A percentile compares a stretch with the other conserved stretches of the same genome.
phyloP scores from a whole-genome alignment of 2,329 filamentous ascomycete species.

The Colletotrichum sp. region DNA sequence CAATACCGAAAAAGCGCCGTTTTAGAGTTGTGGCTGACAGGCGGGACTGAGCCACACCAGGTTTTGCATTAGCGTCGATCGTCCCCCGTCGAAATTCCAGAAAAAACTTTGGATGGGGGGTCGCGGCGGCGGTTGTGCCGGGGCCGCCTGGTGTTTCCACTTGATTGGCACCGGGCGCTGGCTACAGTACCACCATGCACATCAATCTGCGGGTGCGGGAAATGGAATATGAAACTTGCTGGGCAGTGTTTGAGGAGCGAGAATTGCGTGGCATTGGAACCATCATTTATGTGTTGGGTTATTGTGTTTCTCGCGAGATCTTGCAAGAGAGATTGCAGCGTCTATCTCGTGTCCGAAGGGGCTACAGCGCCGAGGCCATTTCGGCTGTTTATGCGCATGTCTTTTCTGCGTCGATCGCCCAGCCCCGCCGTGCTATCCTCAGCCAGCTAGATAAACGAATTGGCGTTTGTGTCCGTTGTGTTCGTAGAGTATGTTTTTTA shows the following conservation, averaged over 20 bases:
- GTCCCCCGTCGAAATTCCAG: slow-evolving; percentile 6
- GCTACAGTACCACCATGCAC: background rate
- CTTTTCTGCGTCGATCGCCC: background rate
- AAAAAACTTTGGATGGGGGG: background rate
- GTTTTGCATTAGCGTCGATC: slow-evolving; percentile 21
- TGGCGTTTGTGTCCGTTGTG: background rate
- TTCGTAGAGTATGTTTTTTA: background rate
- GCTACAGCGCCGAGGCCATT: background rate
- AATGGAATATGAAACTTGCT: background rate
- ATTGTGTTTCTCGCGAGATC: background rate
- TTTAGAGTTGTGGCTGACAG: slow-evolving; percentile 22
- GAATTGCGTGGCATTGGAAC: background rate
- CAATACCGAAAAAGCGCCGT: slow-evolving; percentile 10
- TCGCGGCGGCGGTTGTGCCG: background rate
- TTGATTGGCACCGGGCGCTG: background rate
- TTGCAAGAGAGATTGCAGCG: background rate
- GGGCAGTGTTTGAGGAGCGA: background rate
- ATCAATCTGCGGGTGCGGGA: background rate
- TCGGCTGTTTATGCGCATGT: background rate
- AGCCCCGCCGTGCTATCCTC: background rate
- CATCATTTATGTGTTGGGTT: background rate
- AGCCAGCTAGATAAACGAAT: background rate
- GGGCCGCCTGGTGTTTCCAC: slow-evolving; percentile 1
- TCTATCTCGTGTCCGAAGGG: background rate
- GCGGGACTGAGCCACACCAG: slow-evolving; percentile 16